A percentile compares a stretch with the other conserved stretches of the same genome.
These are phyloP conservation scores for Canna indica DNA, from an alignment of 176 grass and related monocot genomes.

Conservation along the genomic window DNA sequence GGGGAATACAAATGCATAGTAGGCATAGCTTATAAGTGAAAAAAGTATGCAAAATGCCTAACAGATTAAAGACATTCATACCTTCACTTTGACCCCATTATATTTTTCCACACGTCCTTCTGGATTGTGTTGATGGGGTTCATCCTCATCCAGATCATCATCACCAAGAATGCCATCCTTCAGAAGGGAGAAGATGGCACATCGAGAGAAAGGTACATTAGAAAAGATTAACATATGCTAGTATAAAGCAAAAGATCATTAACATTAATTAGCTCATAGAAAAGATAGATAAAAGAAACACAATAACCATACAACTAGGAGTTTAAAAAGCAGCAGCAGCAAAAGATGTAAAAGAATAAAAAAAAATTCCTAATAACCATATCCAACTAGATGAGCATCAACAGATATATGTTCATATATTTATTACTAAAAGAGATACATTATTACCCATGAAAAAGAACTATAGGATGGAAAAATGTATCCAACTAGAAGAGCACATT, in stretches of 20 bases:
- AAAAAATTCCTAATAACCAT: too few relatives aligned
- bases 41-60: background rate
- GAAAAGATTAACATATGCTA: background rate
- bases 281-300: too few relatives aligned
- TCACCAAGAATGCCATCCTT: slow-evolving; percentile 83
- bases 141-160: slow-evolving; percentile 84
- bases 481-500: too few relatives aligned
- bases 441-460: too few relatives aligned
- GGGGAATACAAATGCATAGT: background rate
- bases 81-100: slow-evolving; percentile 98
- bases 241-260: background rate
- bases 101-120: slow-evolving; percentile 95
- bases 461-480: too few relatives aligned
- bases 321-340: background rate
- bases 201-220: slow-evolving; percentile 4
- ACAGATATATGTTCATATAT: too few relatives aligned
- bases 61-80: background rate
- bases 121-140: slow-evolving; percentile 56
- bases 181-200: slow-evolving; percentile 13
- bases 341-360: too few relatives aligned
- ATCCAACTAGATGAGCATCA: too few relatives aligned
- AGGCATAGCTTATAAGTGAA: background rate
- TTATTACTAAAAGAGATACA: too few relatives aligned
- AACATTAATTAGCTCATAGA: background rate
- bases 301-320: background rate